Evolutionary conservation across 768 basidiomycete species (phyloP), one percentile per base, ranked within the genome.

Genomic region (Mycena galopus): DNA sequence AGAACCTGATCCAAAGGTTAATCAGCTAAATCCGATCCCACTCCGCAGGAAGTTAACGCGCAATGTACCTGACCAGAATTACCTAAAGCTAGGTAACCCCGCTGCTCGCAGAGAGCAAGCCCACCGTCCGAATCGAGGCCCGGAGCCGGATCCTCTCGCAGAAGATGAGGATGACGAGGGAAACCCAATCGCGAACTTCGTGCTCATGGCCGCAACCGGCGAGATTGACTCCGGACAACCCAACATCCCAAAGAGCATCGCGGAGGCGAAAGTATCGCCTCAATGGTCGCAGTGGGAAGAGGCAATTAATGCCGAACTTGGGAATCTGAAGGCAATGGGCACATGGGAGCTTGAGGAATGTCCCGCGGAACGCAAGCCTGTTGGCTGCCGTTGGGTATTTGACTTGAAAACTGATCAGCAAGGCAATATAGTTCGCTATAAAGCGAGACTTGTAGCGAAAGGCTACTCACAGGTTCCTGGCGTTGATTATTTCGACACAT

Each of bases 371-470:
- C 16, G 66, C 16, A 67, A 67, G 37, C 65, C 65, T 8, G 65
- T 66, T 57, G 65, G 65, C 42, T 66, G 65, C 25, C 47, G 33
- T n/a, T 65, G 50, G 63, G 63, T 65, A 65, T 66, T 66, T 16
- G 55, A 66, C 65, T 37, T 66, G 25, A 66, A 67, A 32, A 67
- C 66, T 50, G 66, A n/a, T 58, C 66, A 67, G 66, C 56, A 59
- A 35, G 66, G 66, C 21, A n/a, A 67, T 3, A 67, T 67, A 32
- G 57, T 58, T 16, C 66, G 66, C 66, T 67, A 65, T 56, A 65
- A 65, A 65, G 65, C 53, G 65, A 65, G 65, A 56, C 65, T 65
- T 2, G 65, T 65, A 47, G 66, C 66, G 11, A 67, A 68, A 37
- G 58, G 58, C 11, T 68, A 68, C 67, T 68, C 67, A 67, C 66